Base-by-base conservation (phyloP, 2,329 filamentous ascomycete genomes). In the Talaromyces sp. region DNA sequence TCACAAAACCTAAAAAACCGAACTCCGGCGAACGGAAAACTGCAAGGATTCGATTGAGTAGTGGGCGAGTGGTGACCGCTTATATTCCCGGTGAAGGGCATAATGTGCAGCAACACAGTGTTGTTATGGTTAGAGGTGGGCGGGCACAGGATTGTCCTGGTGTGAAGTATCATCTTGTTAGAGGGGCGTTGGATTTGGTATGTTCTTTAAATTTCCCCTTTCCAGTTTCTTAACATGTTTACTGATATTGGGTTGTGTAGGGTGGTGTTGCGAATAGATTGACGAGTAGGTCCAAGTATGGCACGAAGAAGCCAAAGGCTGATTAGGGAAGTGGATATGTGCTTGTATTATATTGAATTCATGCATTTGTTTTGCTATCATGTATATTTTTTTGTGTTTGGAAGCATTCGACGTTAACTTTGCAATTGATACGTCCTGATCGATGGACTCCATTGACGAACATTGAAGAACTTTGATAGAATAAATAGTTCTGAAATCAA, bases 71-170 rank as follows among this genome's bases (percentile, higher is more conserved):
- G 60, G 81, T 99, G 62, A 96, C 91, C 60, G 90, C 89, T 25
- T 97, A 97, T 78, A 97, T 99, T 69, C 91, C 92, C 35, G 94
- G 94, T 54, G 93, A 97, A 83, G 83, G 94, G 51, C 94, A 99
- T 78, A 99, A 97, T 75, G 92, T 97, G 64, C 93, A 97, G 81
- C 94, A 97, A 82, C 95, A 99, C 80, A 95, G 89, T 67, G 94
- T 99, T 48, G 94, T 99, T 57, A 80, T 97, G 64, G 92, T 99
- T n/a, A 83, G 94, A 64, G 94, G 94, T 59, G 94, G 94, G 2
- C 83, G 94, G 72, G 86, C 85, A 63, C 94, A 97, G 83, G 94
- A 99, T 86, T 99, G 94, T 79, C 94, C 94, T 61, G 94, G 94
- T 86, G 94, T 99, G 76, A 87, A 92, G 71, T 99, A 99, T 74